phyloP scores from a whole-genome alignment of 139 green algal genomes.

The Haematococcus lacustris region DNA sequence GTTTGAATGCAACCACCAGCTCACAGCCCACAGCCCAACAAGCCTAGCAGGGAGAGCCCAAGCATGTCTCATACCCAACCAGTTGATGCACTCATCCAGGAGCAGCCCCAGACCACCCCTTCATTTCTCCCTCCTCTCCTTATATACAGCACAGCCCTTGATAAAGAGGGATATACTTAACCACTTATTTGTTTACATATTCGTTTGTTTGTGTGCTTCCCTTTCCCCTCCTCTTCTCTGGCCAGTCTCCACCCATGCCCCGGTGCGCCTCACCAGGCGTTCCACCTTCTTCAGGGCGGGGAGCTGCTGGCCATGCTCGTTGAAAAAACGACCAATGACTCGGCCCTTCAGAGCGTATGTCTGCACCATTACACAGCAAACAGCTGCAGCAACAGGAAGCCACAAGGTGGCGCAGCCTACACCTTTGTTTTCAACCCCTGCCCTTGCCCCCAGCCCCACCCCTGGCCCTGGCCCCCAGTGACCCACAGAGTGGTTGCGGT shows the following conservation, averaged over 20 bases:
- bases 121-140: no score
- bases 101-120: not conserved
- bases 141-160: not conserved
- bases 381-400: not conserved
- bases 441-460: not conserved
- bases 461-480: no score
- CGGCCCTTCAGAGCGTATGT: no score
- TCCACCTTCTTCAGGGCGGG: no score
- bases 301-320: no score
- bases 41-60: not conserved
- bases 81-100: not conserved
- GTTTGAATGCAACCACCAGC: not conserved
- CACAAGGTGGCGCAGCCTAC: not conserved
- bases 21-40: not conserved
- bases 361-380: not conserved
- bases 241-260: no score
- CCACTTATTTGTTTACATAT: not conserved
- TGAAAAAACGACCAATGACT: no score
- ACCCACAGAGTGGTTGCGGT: slow-evolving; percentile 24
- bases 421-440: not conserved
- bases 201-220: not conserved
- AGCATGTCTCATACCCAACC: not conserved
- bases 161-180: not conserved
- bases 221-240: no score
- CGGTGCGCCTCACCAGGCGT: no score